Percentiles rank a stretch among this genome's conserved stretches.
Evolutionary conservation across 2,329 filamentous ascomycete genomes (phyloP).

Genomic region (Calycina marina): DNA sequence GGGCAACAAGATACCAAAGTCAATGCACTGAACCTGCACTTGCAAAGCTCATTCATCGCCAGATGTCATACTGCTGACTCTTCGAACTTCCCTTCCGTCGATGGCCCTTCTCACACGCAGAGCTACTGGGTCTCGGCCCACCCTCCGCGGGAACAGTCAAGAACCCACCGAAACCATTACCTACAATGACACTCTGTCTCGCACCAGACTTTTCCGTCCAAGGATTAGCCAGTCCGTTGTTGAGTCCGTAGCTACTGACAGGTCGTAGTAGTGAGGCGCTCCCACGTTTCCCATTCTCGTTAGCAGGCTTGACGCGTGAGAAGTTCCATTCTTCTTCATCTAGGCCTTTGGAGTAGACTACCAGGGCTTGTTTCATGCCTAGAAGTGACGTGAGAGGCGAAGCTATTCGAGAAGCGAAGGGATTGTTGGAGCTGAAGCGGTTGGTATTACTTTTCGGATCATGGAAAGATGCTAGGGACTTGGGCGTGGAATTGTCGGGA

Average conservation of each 20-base stretch:
- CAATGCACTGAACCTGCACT: no score
- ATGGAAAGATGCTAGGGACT: slow-evolving; percentile 5
- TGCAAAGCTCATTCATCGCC: no score
- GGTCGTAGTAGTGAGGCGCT: slow-evolving; percentile 27
- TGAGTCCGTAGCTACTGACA: slow-evolving; percentile 28
- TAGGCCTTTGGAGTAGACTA: slow-evolving; percentile 51
- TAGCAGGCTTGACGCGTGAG: slow-evolving; percentile 38
- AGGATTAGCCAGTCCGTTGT: slow-evolving; percentile 26
- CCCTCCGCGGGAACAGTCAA: slow-evolving; percentile 43
- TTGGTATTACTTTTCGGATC: slow-evolving; percentile 19
- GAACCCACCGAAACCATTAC: slow-evolving; percentile 53
- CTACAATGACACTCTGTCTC: slow-evolving; percentile 47
- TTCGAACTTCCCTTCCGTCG: slow-evolving; percentile 12
- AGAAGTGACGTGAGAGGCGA: neutral
- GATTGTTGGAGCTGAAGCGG: slow-evolving; percentile 22
- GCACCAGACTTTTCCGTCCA: slow-evolving; percentile 35
- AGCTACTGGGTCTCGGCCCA: slow-evolving; percentile 17
- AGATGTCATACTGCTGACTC: slow-evolving; percentile 21
- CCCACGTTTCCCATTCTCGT: slow-evolving; percentile 23
- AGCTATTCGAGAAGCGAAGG: slow-evolving; percentile 13
- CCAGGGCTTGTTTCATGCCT: slow-evolving; percentile 39
- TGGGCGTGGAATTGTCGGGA: slow-evolving; percentile 16
- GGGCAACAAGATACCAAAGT: no score
- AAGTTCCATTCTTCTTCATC: slow-evolving; percentile 57
- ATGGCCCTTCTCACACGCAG: slow-evolving; percentile 13